Percentiles rank a stretch among this genome's conserved stretches.
These are phyloP conservation scores for Fusarium sacchari DNA, from an alignment of 2,329 filamentous ascomycete genomes.

Conservation along the genomic window DNA sequence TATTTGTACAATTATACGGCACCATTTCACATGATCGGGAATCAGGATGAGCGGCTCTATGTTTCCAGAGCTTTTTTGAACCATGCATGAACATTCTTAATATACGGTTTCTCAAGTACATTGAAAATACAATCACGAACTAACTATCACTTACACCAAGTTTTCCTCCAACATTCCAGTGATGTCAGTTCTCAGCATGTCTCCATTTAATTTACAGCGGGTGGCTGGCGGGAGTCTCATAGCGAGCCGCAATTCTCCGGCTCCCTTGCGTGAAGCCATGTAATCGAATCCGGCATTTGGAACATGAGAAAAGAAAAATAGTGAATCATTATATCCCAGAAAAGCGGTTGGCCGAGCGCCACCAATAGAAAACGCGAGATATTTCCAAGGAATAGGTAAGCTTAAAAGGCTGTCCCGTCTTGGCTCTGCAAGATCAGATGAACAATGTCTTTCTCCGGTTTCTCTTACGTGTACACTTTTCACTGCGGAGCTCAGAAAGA, in stretches of 20 bases:
- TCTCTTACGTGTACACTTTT: not conserved
- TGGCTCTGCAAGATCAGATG: not conserved
- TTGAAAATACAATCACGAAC: constrained; percentile 15
- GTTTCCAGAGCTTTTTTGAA: constrained; percentile 23
- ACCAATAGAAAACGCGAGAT: not conserved
- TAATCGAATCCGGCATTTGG: not conserved
- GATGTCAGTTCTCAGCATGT: constrained; percentile 1
- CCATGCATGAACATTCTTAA: constrained; percentile 34
- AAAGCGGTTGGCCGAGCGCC: not conserved
- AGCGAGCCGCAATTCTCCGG: constrained; percentile 5
- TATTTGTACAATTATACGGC: constrained; percentile 24
- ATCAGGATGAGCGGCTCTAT: constrained; percentile 37
- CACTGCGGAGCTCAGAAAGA: not conserved
- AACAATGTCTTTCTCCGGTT: not conserved
- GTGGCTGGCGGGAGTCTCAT: constrained; percentile 26
- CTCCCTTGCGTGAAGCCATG: constrained; percentile 4
- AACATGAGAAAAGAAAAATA: not conserved
- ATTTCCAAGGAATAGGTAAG: not conserved
- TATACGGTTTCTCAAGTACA: constrained; percentile 26
- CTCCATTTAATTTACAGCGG: not conserved
- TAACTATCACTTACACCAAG: constrained; percentile 9
- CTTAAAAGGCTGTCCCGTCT: not conserved
- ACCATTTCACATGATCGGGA: constrained; percentile 34
- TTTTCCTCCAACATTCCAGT: constrained; percentile 10
- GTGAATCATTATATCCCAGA: not conserved